Percentiles rank a stretch among this genome's conserved stretches.
Conservation (phyloP, 352 stramenopile genomes). For the Phytopythium ostracodes region DNA sequence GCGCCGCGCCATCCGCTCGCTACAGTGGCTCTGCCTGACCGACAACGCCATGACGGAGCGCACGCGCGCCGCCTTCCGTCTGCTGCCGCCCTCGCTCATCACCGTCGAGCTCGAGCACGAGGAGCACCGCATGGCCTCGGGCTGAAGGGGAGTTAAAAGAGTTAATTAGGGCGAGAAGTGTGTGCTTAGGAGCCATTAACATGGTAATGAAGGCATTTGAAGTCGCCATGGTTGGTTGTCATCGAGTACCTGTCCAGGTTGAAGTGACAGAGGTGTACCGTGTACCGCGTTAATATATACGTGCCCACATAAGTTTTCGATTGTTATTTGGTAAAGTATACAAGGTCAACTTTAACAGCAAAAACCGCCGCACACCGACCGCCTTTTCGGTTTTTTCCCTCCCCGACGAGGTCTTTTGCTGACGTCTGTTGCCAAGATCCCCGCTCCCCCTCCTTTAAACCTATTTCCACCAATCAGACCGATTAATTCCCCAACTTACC, state of each 20-base stretch:
- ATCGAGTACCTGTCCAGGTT: too few relatives aligned
- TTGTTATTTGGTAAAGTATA: background rate
- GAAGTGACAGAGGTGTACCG: too few relatives aligned
- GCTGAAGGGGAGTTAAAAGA: background rate
- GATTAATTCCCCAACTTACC: background rate
- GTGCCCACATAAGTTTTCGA: too few relatives aligned
- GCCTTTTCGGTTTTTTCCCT: too few relatives aligned
- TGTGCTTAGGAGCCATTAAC: background rate
- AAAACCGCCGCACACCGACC: too few relatives aligned
- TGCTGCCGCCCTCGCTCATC: slow-evolving; percentile 24
- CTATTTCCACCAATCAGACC: too few relatives aligned
- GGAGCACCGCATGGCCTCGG: slow-evolving; percentile 12
- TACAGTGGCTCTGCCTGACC: slow-evolving; percentile 55
- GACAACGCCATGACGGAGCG: slow-evolving; percentile 62
- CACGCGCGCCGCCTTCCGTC: slow-evolving; percentile 27
- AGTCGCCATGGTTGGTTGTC: too few relatives aligned
- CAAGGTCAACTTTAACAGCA: background rate
- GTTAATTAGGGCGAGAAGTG: too few relatives aligned
- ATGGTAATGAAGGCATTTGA: background rate
- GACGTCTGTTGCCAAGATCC: background rate
- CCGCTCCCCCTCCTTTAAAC: background rate
- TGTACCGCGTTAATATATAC: too few relatives aligned
- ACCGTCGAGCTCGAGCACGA: slow-evolving; percentile 48
- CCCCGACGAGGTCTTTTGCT: too few relatives aligned
- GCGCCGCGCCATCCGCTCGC: slow-evolving; percentile 12